A percentile compares a stretch with the other conserved stretches of the same genome.
These are phyloP conservation scores for Barnettozyma californica DNA, from an alignment of 805 yeast species.

Conservation along the genomic window DNA sequence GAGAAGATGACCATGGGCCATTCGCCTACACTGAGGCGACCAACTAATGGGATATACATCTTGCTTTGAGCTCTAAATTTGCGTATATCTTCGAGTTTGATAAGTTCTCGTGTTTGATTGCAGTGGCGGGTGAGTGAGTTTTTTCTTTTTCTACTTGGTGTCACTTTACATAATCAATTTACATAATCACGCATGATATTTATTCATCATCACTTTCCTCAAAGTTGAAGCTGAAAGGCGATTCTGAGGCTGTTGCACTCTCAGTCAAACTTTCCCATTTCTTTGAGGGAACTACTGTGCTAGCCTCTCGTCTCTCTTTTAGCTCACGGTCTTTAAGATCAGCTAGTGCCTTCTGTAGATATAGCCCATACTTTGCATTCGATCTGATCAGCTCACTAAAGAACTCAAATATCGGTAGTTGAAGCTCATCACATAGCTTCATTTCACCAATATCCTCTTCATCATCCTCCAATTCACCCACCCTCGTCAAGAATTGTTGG, in stretches of 20 bases:
- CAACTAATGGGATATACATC: slow-evolving; percentile 34
- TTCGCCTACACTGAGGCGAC: slow-evolving; percentile 43
- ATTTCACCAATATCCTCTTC: slow-evolving; percentile 64
- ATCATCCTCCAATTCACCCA: slow-evolving; percentile 26
- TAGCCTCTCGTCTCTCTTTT: slow-evolving; percentile 20
- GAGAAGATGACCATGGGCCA: slow-evolving; percentile 44
- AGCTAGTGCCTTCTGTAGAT: slow-evolving; percentile 32
- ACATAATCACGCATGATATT: not conserved
- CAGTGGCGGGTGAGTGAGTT: no score
- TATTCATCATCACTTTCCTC: slow-evolving; percentile 22
- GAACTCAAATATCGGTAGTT: slow-evolving; percentile 57
- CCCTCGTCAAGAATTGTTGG: slow-evolving; percentile 25
- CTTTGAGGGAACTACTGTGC: slow-evolving; percentile 36
- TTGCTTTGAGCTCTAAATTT: not conserved
- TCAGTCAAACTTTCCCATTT: slow-evolving; percentile 44
- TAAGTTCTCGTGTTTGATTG: not conserved
- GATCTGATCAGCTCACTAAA: slow-evolving; percentile 46
- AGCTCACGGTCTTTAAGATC: slow-evolving; percentile 32
- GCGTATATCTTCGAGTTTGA: not conserved
- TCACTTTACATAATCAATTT: not conserved
- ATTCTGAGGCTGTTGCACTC: not conserved
- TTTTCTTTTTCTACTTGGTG: not conserved
- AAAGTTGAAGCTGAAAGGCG: slow-evolving; percentile 22
- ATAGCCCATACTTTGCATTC: slow-evolving; percentile 31
- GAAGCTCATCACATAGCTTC: slow-evolving; percentile 25